Percentiles rank a stretch among this genome's conserved stretches.
Evolutionary conservation across 1,284 basidiomycete species (phyloP).

Genomic region (Sporisorium iseilematis-ciliati): DNA sequence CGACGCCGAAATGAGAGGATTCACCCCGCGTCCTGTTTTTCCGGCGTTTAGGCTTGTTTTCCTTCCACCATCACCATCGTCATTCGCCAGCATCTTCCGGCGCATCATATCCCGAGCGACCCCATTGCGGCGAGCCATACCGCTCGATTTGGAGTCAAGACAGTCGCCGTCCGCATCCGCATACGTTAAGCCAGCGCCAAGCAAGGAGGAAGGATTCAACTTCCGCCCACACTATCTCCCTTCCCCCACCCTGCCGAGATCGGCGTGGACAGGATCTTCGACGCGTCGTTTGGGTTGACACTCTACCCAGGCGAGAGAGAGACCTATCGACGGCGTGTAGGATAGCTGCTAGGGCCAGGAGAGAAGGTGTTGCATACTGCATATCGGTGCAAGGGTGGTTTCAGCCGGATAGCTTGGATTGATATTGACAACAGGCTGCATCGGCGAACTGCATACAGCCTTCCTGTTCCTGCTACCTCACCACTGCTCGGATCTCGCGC

Average conservation of each 20-base stretch:
- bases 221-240: no score
- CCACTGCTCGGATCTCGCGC: not conserved
- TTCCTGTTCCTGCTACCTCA: no score
- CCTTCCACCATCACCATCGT: slow-evolving; percentile 15
- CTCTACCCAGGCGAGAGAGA: no score
- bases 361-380: not conserved
- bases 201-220: no score
- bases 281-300: no score
- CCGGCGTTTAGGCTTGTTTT: slow-evolving; percentile 3
- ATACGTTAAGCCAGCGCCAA: not conserved
- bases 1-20: slow-evolving; percentile 8
- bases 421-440: not conserved
- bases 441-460: not conserved
- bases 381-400: not conserved
- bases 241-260: no score
- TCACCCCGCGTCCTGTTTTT: slow-evolving; percentile 28
- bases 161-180: not conserved
- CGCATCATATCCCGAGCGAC: not conserved
- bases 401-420: not conserved
- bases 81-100: not conserved
- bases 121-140: no score
- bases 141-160: not conserved
- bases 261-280: no score
- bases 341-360: no score
- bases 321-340: no score